Evolutionary conservation across 495 filamentous ascomycete genomes (phyloP).

Genomic region (Tuber brumale): DNA sequence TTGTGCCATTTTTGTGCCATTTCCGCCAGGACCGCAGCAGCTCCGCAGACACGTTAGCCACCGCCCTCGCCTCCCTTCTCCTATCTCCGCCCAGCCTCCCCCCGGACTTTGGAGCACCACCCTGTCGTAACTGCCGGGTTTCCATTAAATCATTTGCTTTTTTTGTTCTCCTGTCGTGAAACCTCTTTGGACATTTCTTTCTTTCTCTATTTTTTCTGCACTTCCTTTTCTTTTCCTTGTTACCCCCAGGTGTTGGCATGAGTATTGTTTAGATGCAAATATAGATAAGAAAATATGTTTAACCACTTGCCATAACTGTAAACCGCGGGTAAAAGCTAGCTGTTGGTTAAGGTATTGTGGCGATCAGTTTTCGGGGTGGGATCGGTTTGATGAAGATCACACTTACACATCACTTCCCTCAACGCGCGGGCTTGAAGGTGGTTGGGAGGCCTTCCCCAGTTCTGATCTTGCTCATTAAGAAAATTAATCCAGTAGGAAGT

Average conservation of each 20-base stretch:
- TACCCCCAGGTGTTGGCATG: not conserved
- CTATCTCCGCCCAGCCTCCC: not conserved
- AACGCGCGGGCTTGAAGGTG: not conserved
- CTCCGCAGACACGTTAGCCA: not conserved
- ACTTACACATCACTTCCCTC: no score
- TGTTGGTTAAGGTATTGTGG: not conserved
- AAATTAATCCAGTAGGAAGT: not conserved
- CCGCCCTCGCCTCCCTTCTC: no score
- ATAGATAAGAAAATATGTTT: not conserved
- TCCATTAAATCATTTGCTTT: no score
- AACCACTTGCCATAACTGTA: not conserved
- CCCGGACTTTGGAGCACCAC: not conserved
- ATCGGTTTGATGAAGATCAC: no score
- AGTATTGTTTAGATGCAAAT: not conserved
- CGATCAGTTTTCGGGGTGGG: not conserved
- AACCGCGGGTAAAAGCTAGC: not conserved
- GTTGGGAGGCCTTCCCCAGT: not conserved
- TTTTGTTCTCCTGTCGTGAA: no score
- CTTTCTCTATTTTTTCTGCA: not conserved
- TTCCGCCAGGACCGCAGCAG: not conserved
- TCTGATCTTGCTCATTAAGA: not conserved
- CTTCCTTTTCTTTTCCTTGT: no score
- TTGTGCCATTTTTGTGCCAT: not conserved
- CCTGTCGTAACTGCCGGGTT: not conserved
- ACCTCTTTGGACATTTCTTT: not conserved